Conservation (phyloP, 2,329 filamentous ascomycete species). For the Stylonectria norvegica region DNA sequence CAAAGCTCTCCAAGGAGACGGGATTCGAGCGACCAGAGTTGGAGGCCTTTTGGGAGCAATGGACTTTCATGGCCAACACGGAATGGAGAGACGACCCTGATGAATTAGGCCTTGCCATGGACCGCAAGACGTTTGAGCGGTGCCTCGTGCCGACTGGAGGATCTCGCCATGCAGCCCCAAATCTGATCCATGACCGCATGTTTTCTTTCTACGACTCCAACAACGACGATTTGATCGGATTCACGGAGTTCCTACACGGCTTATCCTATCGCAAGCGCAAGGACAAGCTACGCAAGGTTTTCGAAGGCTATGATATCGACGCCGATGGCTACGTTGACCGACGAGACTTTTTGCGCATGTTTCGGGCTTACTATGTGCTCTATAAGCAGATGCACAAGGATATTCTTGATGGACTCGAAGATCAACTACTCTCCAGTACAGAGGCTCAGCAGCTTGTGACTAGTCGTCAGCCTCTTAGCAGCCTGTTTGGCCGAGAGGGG, state of each 20-base stretch:
- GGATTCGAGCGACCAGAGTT: slow-evolving; percentile 82
- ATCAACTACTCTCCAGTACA: slow-evolving; percentile 71
- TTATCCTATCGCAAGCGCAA: slow-evolving; percentile 67
- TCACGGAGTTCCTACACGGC: slow-evolving; percentile 85
- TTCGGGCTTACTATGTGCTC: slow-evolving; percentile 86
- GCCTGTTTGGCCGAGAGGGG: slow-evolving; percentile 69
- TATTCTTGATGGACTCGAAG: slow-evolving; percentile 72
- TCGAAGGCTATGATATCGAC: slow-evolving; percentile 89
- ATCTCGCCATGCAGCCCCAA: slow-evolving; percentile 73
- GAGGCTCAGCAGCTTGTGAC: slow-evolving; percentile 74
- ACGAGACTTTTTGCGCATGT: slow-evolving; percentile 85
- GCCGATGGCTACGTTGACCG: slow-evolving; percentile 81
- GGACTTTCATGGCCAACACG: slow-evolving; percentile 86
- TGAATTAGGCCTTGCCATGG: slow-evolving; percentile 76
- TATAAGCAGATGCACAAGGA: slow-evolving; percentile 88
- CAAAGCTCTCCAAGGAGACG: slow-evolving; percentile 66
- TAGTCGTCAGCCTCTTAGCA: slow-evolving; percentile 71
- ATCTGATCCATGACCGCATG: slow-evolving; percentile 92
- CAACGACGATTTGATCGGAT: slow-evolving; percentile 82
- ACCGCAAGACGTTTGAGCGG: slow-evolving; percentile 87
- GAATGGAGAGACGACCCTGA: slow-evolving; percentile 81
- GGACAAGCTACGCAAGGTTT: slow-evolving; percentile 69
- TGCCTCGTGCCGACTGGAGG: slow-evolving; percentile 84
- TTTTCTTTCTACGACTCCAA: slow-evolving; percentile 96
- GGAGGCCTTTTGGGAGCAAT: slow-evolving; percentile 95